Base-by-base conservation (phyloP, 192 early-diverging fungal species). In the Coemansia sp. region DNA sequence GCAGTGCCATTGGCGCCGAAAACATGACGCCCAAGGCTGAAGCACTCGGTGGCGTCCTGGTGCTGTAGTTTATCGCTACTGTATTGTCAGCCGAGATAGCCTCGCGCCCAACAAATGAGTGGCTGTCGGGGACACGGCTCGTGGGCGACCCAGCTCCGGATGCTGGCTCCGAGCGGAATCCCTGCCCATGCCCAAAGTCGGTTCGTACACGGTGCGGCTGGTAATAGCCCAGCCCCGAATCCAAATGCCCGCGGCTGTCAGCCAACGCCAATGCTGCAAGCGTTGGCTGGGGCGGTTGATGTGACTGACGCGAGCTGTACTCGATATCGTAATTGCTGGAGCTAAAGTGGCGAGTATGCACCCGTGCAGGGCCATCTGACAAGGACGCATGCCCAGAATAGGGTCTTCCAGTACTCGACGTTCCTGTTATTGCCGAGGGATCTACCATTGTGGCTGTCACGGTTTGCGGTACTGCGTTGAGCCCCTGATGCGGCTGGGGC, bases 371-470 rank as follows among this genome's bases (percentile, higher is more conserved):
- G 53, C 53, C 53, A 55, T 55, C 53, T 27, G 27, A 2, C 53
- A 55, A 12, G 27, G 53, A 55, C 31, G 27, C 27, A 12, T 55
- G 53, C 12, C 27, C 53, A 10, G 53, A 55, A 55, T 55, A 55
- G 12, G 53, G 53, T 12, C 53, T 29, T 31, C 12, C 24, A 10
- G 53, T 13, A 33, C 53, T 31, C 29, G 53, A 55, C 53, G 16
- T 33, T 10, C 27, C 53, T 38, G 71, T 15, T 38, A 24, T 20
- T 33, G 41, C 63, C 10, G 70, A 62, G 31, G 78, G 78, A 68
- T 80, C 78, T 22, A 80, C 78, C 47, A 80, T 80, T 39, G 70
- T 66, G 39, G 78, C 78, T 9, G 78, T 72, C 41, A 75, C 78
- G 39, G 78, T 69, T 49, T 75, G 78, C 20, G 69, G 69, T 3